Evolutionary conservation across 129 eudicot species (phyloP), one percentile per base, ranked within the genome.

Genomic region (Flaveria trinervia): DNA sequence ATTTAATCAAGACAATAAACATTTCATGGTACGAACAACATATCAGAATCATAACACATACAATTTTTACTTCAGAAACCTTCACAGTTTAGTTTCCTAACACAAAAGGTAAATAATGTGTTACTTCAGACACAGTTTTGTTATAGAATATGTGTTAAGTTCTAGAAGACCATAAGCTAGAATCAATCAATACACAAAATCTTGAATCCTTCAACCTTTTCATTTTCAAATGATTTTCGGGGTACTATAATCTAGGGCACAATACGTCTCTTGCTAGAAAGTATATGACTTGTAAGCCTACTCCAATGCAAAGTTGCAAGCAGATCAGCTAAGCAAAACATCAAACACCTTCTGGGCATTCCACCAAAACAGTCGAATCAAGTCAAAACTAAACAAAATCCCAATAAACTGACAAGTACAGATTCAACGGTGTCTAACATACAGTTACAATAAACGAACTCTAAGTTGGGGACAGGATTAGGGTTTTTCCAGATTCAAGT

Each of bases 271-370:
- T 12, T 3, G 70, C 12, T 65, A 30, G 59, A 44, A 44, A 45
- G 11, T 9, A 45, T 8, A 45, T 45, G 50, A 11, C 12, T n/a
- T 2, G 7, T 1, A n/a, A 54, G 3, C 2, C 60, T 3, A 15
- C 10, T 54, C 17, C 6, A n/a, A 54, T 54, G 23, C 17, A 10
- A 14, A 10, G 22, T 15, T 52, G 22, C n/a, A 12, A 15, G 2
- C 5, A 51, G 7, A 51, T 8, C 20, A 54, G 23, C 5, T n/a
- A n/a, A 46, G 33, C 77, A 78, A 68, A 46, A 60, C 64, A 48
- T 70, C 82, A 60, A 78, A 70, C 77, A 78, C 77, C 77, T 70
- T 14, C 13, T 13, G 71, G 10, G 77, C 77, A 70, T 71, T 7
- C 52, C 43, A 36, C 11, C 9, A 45, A 61, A 64, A n/a, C 16